Base-by-base conservation (phyloP, 1,139 yeast species). In the Protomyces lactucae-debilis region DNA sequence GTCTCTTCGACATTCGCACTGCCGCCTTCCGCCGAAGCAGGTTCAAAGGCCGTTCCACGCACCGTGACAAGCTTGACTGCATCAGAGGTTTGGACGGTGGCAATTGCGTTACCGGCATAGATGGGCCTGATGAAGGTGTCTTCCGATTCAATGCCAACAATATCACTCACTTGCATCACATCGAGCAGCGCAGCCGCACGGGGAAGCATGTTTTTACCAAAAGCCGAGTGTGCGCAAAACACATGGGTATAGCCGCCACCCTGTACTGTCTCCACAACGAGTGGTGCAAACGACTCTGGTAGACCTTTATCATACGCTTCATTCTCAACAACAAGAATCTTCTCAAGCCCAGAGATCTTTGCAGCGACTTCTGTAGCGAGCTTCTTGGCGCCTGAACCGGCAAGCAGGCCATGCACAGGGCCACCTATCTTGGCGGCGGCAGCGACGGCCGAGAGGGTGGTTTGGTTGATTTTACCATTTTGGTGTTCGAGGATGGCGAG, bases 41-140 rank as follows among this genome's bases (percentile, higher is more conserved):
- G 82, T 16, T 91, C 83, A 72, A 93, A 93, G 0, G 98, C 90
- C 25, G 97, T 88, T 1, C 92, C 82, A 78, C 99, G 84, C 14
- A 89, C 85, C 14, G 96, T 87, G 25, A 88, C 78, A 67, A 93
- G 77, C 65, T 88, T 81, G 69, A 83, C 78, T 9, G 80, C 74
- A 72, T 92, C 97, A 37, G 76, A 79, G 45, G 90, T 80, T 75
- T 86, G 83, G 66, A 93, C 90, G 4, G 97, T 91, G 51, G 90
- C 84, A 68, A 90, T 79, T 1, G 95, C 96, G 75, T 93, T 93
- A 59, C 99, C 99, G 40, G 99, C 99, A 74, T 90, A 93, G 60
- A 93, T 90, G 60, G 98, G 98, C 74, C 98, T 86, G 45, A 86
- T 85, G 76, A 93, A 93, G 5, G 96, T 88, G 68, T 82, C 82